Percentiles rank a stretch among this genome's conserved stretches.
phyloP scores from a whole-genome alignment of 371 early-diverging fungal species.

The Rhizopus delemar region DNA sequence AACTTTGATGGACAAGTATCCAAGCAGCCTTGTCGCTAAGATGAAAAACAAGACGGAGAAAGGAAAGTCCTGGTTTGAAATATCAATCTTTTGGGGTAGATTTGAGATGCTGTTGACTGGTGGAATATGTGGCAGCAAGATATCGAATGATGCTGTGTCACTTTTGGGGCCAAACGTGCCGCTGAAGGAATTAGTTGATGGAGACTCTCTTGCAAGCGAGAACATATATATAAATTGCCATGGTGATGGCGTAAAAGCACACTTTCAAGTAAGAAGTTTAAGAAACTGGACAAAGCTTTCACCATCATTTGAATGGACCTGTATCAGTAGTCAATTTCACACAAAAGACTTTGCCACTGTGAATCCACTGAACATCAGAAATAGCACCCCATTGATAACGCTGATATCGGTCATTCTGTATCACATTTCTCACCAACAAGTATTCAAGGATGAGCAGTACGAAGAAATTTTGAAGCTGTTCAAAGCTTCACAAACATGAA shows the following conservation, averaged over 20 bases:
- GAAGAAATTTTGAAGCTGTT: constrained; percentile 18
- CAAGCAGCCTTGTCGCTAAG: background rate
- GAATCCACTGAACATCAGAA: background rate
- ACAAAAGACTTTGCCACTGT: constrained; percentile 13
- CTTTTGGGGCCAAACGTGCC: constrained; percentile 12
- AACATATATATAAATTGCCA: constrained; percentile 12
- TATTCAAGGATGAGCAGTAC: constrained; percentile 6
- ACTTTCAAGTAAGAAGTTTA: constrained; percentile 13
- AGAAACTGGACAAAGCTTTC: constrained; percentile 13
- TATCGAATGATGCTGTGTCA: constrained; percentile 12
- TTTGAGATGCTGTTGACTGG: constrained; percentile 18
- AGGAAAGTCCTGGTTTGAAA: constrained; percentile 15
- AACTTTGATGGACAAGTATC: constrained; percentile 14
- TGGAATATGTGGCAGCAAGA: constrained; percentile 11
- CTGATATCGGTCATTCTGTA: constrained; percentile 11
- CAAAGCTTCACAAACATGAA: constrained; percentile 18
- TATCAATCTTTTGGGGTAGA: constrained; percentile 13
- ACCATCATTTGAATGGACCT: constrained; percentile 12
- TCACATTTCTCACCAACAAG: constrained; percentile 12
- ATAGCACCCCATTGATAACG: constrained; percentile 8
- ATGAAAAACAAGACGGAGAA: constrained; percentile 11
- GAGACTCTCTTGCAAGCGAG: constrained; percentile 13
- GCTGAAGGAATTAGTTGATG: constrained; percentile 11
- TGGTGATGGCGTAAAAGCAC: constrained; percentile 7
- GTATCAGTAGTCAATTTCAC: constrained; percentile 13